phyloP scores from a whole-genome alignment of 2,329 filamentous ascomycete genomes.

The Aspergillus tamarii region DNA sequence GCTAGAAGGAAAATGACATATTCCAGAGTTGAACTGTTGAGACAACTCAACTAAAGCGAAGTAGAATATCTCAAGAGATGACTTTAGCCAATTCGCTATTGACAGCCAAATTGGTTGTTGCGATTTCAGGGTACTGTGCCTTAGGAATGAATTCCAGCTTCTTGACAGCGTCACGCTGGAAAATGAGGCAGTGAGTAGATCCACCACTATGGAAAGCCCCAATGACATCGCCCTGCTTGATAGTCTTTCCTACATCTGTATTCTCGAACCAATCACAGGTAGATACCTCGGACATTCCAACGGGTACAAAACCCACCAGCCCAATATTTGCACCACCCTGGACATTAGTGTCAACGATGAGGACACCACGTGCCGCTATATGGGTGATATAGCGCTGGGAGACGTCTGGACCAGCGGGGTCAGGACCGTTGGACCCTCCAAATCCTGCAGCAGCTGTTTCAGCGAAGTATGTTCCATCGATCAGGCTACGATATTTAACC shows the following conservation, averaged over 20 bases:
- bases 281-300: not conserved
- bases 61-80: not conserved
- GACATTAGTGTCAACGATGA: not conserved
- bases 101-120: not conserved
- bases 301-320: not conserved
- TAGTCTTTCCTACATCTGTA: not conserved
- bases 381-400: not conserved
- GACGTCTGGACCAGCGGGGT: not conserved
- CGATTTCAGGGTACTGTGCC: not conserved
- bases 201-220: conserved; percentile 12
- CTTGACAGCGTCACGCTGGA: not conserved
- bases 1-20: not conserved
- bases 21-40: accelerated
- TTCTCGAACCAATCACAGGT: not conserved
- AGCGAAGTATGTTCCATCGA: not conserved
- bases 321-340: not conserved
- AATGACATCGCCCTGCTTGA: not conserved
- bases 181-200: conserved; percentile 10
- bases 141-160: not conserved
- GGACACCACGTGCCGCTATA: not conserved
- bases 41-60: accelerated
- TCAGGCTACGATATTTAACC: not conserved
- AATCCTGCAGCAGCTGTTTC: not conserved
- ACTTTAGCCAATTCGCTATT: not conserved
- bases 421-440: not conserved